A percentile compares a stretch with the other conserved stretches of the same genome.
These are phyloP conservation scores for Carex cristatella DNA, from an alignment of 176 grass and related monocot genomes.

Conservation along the genomic window DNA sequence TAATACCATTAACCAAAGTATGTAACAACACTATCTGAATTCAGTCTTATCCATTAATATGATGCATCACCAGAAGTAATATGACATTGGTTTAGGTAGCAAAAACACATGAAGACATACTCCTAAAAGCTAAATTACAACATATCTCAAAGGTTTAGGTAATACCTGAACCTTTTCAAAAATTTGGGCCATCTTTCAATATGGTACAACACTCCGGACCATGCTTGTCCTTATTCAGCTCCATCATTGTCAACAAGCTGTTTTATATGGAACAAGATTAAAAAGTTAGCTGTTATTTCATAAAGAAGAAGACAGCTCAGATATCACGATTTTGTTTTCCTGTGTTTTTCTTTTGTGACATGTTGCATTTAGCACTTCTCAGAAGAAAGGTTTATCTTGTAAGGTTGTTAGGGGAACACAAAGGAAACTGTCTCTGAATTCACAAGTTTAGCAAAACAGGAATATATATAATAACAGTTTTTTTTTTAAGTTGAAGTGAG, in stretches of 20 bases:
- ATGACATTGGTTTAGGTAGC: background rate
- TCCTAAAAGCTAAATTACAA: background rate
- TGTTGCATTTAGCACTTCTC: background rate
- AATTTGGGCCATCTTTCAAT: background rate
- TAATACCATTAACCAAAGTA: background rate
- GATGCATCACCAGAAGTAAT: background rate
- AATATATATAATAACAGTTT: background rate
- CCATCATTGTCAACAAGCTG: constrained; percentile 69
- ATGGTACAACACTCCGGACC: background rate
- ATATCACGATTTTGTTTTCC: background rate
- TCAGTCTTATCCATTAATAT: background rate
- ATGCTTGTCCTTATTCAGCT: constrained; percentile 39
- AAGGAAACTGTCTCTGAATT: background rate
- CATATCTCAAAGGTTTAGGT: background rate
- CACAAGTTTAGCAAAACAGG: background rate
- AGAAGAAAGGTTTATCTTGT: background rate
- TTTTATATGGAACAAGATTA: constrained; percentile 16
- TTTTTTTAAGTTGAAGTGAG: background rate
- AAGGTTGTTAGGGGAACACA: background rate
- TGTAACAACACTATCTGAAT: background rate
- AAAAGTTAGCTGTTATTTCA: background rate
- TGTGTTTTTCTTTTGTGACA: background rate
- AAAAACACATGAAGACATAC: background rate
- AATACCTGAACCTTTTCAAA: background rate
- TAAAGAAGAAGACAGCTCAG: background rate